Conservation (phyloP, 2,329 filamentous ascomycete species). For the Fusarium illudens region DNA sequence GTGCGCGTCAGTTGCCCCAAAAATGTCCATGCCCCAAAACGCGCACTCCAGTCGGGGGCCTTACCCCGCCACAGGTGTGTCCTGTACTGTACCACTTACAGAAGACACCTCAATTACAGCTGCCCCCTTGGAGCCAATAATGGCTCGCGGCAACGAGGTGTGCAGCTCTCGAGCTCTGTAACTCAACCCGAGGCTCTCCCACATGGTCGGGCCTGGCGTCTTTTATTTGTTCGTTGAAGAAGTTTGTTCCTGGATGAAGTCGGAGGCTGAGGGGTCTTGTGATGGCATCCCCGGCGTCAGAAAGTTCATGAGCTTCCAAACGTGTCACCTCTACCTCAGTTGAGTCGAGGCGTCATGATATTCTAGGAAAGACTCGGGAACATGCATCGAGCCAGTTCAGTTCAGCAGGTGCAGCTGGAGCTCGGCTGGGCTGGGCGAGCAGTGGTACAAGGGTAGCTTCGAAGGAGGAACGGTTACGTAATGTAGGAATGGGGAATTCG, state of each 20-base stretch:
- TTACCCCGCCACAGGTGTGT: slow-evolving; percentile 28
- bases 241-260: background rate
- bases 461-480: background rate
- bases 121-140: slow-evolving; percentile 39
- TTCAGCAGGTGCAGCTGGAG: background rate
- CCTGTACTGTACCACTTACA: slow-evolving; percentile 13
- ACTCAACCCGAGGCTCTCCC: slow-evolving; percentile 14
- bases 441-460: background rate
- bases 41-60: background rate
- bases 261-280: background rate
- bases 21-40: slow-evolving; percentile 31
- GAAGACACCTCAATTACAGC: slow-evolving; percentile 7
- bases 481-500: background rate
- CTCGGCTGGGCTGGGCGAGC: background rate
- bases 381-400: background rate
- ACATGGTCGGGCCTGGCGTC: slow-evolving; percentile 29
- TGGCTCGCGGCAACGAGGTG: slow-evolving; percentile 34
- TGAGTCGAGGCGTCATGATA: background rate
- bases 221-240: slow-evolving; percentile 31
- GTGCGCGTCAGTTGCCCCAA: slow-evolving; percentile 41
- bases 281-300: background rate
- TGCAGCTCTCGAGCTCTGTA: slow-evolving; percentile 38
- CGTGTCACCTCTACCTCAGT: background rate
- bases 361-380: background rate
- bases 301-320: background rate